Base-by-base conservation (phyloP, 148 eudicot genomes). In the Chenopodium album region DNA sequence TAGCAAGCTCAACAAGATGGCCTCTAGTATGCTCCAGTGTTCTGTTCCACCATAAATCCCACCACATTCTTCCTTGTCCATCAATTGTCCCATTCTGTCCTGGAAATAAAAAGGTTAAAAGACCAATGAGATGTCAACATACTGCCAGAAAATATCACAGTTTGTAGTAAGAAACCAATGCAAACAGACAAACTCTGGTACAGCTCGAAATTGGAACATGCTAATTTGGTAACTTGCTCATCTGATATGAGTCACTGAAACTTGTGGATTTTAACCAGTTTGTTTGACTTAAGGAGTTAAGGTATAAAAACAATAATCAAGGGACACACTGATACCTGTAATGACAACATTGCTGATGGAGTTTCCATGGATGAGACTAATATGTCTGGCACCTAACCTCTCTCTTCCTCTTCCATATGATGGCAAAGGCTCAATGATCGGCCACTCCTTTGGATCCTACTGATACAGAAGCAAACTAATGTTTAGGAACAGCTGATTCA, bases 341-440 rank as follows among this genome's bases (percentile, higher is more conserved):
- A 96, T 92, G 80, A 94, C 90, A 67, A 92, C 97, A 86, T 96
- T 84, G 63, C 79, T 86, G 71, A 96, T 87, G 80, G 87, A 86
- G 86, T 92, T 90, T 70, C 98, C 99, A 73, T 96, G 99, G 82
- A 96, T 89, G 78, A 96, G 97, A 83, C 99, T 96, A 69, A 94
- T 96, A 89, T 96, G 98, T 76, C 99, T 90, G 26, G 91, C 94
- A 74, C 99, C 99, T 67, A 87, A 80, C 75, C 99, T 89, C 71
- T 96, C 99, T 87, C 99, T 90, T 67, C 99, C 99, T 92, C 98
- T 89, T 83, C 99, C 99, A 84, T 96, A 96, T 29, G 99, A 96
- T 85, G 95, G 99, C 84, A 96, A 85, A 65, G 99, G 88, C 85
- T 91, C 92, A 77, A 94, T 90, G 67, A 96, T 90, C 46, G 99